Percentiles rank a stretch among this genome's conserved stretches.
Evolutionary conservation across 371 early-diverging fungal species (phyloP).

Genomic region (Syncephalastrum monosporum): DNA sequence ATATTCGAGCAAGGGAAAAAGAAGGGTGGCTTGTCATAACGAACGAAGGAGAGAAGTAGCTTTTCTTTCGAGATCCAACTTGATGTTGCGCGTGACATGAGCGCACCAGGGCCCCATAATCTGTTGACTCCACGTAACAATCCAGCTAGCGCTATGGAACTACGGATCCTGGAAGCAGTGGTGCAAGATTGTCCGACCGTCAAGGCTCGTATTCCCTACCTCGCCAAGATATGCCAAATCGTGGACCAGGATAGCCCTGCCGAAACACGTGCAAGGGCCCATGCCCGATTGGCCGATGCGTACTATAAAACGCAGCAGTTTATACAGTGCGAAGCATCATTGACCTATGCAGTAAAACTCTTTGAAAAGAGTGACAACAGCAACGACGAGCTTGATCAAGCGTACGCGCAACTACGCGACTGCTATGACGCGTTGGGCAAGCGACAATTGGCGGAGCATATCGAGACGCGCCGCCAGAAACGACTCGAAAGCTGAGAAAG

Average conservation of each 20-base stretch:
- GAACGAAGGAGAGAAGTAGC: too few relatives aligned
- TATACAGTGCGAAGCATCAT: conserved; percentile 25
- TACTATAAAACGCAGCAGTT: conserved; percentile 27
- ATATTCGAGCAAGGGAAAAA: too few relatives aligned
- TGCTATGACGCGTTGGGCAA: conserved; percentile 39
- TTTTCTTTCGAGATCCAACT: too few relatives aligned
- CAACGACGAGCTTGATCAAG: conserved; percentile 5
- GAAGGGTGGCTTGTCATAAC: too few relatives aligned
- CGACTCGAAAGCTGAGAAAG: conserved; percentile 9
- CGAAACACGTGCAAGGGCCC: conserved; percentile 31
- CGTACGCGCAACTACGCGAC: conserved; percentile 23
- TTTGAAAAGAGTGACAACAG: conserved; percentile 26
- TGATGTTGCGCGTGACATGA: too few relatives aligned
- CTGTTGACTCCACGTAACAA: too few relatives aligned
- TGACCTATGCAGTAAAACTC: conserved; percentile 23
- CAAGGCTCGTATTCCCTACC: conserved; percentile 35
- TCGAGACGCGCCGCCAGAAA: conserved; percentile 23
- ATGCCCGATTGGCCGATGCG: conserved; percentile 35
- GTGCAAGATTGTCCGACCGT: conserved; percentile 5
- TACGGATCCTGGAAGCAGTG: too few relatives aligned
- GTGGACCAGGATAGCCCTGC: conserved; percentile 24
- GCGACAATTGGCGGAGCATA: conserved; percentile 25
- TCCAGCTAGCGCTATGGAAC: too few relatives aligned
- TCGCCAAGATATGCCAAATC: conserved; percentile 44
- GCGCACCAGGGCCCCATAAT: too few relatives aligned